Evolutionary conservation across 495 filamentous ascomycete genomes (phyloP).

Genomic region (Xylona heveae): DNA sequence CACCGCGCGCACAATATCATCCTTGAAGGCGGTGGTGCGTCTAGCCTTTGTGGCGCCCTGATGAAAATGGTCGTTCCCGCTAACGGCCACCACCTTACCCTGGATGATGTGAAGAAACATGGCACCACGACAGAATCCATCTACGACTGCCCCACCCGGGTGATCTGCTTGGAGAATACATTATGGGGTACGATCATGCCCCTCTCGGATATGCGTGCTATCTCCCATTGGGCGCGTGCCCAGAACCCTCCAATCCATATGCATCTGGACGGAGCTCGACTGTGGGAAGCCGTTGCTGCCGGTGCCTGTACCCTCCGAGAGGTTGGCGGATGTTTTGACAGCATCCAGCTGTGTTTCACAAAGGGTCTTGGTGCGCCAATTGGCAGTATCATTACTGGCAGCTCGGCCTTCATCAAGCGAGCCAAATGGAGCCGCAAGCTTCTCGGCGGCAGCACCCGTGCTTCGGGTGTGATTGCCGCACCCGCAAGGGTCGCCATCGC

Average conservation of each 20-base stretch:
- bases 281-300: constrained; percentile 31
- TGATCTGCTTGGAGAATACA: constrained; percentile 73
- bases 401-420: constrained; percentile 8
- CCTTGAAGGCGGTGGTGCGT: constrained; percentile 54
- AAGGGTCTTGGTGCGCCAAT: constrained; percentile 14
- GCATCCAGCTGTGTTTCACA: constrained; percentile 11
- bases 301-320: constrained; percentile 16
- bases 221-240: constrained; percentile 45
- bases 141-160: constrained; percentile 47
- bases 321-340: constrained; percentile 12
- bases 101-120: constrained; percentile 47
- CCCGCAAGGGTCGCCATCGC: constrained; percentile 13
- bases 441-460: constrained; percentile 12
- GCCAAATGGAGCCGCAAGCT: constrained; percentile 12
- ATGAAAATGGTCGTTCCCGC: constrained; percentile 32
- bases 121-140: constrained; percentile 29
- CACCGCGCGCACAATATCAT: constrained; percentile 40
- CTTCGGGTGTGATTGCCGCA: constrained; percentile 12
- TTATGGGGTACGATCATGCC: constrained; percentile 62
- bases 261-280: constrained; percentile 67
- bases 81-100: constrained; percentile 52
- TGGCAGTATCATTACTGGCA: constrained; percentile 9
- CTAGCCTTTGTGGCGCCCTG: constrained; percentile 35
- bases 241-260: constrained; percentile 35
- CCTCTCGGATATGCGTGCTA: constrained; percentile 42